phyloP scores from a whole-genome alignment of 1,284 basidiomycete species.

The Albatrellus sp. region DNA sequence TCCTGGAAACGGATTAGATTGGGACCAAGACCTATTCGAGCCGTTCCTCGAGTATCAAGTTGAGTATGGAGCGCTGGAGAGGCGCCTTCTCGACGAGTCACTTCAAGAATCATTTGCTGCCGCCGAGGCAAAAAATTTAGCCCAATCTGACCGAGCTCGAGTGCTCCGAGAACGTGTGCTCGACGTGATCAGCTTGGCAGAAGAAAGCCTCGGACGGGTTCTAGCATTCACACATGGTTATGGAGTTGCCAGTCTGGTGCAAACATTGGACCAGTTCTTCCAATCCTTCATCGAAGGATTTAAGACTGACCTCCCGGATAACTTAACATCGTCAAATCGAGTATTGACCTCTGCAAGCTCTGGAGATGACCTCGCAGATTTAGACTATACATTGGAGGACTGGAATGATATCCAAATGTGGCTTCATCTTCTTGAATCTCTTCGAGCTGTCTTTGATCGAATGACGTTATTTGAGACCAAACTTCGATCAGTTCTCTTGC shows the following conservation, averaged over 20 bases:
- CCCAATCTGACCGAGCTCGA: constrained; percentile 42
- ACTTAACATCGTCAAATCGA: constrained; percentile 17
- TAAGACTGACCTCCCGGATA: constrained; percentile 38
- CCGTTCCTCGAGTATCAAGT: constrained; percentile 85
- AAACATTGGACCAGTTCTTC: constrained; percentile 62
- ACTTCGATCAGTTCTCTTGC: constrained; percentile 43
- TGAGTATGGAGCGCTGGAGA: constrained; percentile 71
- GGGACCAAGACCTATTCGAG: constrained; percentile 86
- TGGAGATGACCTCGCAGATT: constrained; percentile 52
- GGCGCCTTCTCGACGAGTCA: constrained; percentile 47
- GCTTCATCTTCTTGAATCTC: constrained; percentile 73
- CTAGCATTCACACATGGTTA: constrained; percentile 80
- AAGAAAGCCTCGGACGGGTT: constrained; percentile 69
- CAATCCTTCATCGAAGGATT: constrained; percentile 54
- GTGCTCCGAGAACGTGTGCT: constrained; percentile 59
- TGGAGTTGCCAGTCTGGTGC: constrained; percentile 60
- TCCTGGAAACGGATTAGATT: constrained; percentile 39
- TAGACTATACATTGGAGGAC: constrained; percentile 82
- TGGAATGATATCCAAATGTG: constrained; percentile 77
- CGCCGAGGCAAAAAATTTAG: constrained; percentile 18
- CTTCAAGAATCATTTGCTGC: constrained; percentile 32
- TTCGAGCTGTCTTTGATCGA: constrained; percentile 58
- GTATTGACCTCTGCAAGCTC: constrained; percentile 23
- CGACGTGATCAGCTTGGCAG: constrained; percentile 65
- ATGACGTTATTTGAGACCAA: constrained; percentile 58